A percentile compares a stretch with the other conserved stretches of the same genome.
These are phyloP conservation scores for Malus hybrid DNA, from an alignment of 331 rosid species.

Conservation along the genomic window DNA sequence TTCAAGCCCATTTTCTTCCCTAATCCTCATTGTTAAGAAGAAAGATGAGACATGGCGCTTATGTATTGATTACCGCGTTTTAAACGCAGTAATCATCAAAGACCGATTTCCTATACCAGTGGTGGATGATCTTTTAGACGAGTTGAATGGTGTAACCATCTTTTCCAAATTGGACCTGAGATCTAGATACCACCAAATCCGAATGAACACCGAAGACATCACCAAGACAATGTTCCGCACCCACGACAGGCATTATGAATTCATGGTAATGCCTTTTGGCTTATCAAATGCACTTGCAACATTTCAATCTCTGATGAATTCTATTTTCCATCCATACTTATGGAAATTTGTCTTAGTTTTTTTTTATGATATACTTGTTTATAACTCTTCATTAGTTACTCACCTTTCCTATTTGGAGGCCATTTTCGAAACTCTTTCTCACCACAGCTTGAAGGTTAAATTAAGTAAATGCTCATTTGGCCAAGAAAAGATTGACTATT, in stretches of 20 bases:
- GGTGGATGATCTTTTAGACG: not conserved
- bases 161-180: not conserved
- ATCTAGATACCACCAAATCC: not conserved
- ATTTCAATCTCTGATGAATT: not conserved
- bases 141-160: not conserved
- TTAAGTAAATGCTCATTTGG: not conserved
- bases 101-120: not conserved
- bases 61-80: not conserved
- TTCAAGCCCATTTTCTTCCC: not conserved
- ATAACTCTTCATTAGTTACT: not conserved
- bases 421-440: accelerated
- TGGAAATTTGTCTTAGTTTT: not conserved
- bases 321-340: not conserved
- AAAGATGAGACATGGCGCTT: not conserved
- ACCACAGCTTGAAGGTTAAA: not conserved
- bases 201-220: not conserved
- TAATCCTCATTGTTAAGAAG: not conserved
- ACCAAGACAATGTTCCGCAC: not conserved
- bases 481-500: too few species aligned
- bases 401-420: accelerated
- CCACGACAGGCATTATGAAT: not conserved
- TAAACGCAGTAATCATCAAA: not conserved
- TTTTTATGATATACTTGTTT: not conserved
- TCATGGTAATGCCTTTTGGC: not conserved
- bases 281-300: not conserved